Evolutionary conservation across 306 rosid species (phyloP), one percentile per base, ranked within the genome.

Genomic region (Malus asiatica): DNA sequence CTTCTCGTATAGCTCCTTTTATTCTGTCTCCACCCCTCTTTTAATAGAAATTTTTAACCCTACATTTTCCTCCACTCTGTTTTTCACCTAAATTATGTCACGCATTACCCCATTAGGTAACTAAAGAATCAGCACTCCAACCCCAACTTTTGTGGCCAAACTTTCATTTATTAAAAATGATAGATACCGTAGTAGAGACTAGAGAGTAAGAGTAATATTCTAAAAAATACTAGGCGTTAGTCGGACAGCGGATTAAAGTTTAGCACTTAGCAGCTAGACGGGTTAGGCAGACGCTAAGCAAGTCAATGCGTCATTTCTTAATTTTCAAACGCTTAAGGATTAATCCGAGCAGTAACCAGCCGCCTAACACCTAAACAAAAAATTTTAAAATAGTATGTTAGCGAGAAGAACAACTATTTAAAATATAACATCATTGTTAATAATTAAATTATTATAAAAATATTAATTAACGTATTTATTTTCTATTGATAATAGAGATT

Each of bases 51-150:
- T 7, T 59, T 65, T 75, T 40, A 29, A 23, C 35, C 69, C 67
- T 15, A 42, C 30, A 27, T 60, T 68, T 83, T 73, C 33, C 66
- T 72, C 32, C 29, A 20, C 40, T 30, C 1, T 53, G 53, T 23
- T 77, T 71, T 44, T 72, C 30, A 58, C 7, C 82, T 12, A 3
- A 44, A 16, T 40, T 53, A 74, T 58, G n/a, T 29, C 66, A 73
- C 29, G 74, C 72, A 45, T 79, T 76, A 19, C 80, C 81, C 66
- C 51, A 48, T 48, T 15, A 48, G 55, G 55, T 78, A 73, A 45
- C 12, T 9, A 42, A 42, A 42, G 12, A 42, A 42, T 42, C 45
- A 42, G 2, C 45, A 42, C 58, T n/a, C 20, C 68, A 40, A 42
- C 68, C 30, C 4, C 27, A 22, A 48, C 63, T 42, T 73, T 18